phyloP scores from a whole-genome alignment of 225 moss, liverwort and hornwort species.

The Bryoerythrophyllum caledonicum region DNA sequence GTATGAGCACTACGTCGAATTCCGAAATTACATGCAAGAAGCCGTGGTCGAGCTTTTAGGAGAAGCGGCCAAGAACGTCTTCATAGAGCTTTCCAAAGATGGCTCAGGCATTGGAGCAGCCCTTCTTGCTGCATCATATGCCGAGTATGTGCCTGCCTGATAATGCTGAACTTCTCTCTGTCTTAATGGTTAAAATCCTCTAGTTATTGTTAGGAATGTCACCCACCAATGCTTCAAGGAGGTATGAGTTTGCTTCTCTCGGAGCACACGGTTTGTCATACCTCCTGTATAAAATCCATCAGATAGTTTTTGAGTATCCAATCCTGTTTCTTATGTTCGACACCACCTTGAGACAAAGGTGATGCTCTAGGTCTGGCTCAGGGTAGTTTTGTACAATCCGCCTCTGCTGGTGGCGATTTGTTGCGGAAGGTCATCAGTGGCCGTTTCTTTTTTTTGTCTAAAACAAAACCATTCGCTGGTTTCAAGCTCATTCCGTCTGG shows the following conservation, averaged over 20 bases:
- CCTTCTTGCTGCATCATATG: constrained; percentile 77
- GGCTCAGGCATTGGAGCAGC: constrained; percentile 94
- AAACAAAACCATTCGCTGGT: constrained; percentile 21
- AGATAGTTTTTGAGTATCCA: constrained; percentile 16
- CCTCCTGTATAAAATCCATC: constrained; percentile 44
- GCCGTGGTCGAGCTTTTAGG: constrained; percentile 75
- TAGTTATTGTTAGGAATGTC: constrained; percentile 24
- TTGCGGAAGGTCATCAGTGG: constrained; percentile 27
- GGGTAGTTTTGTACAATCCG: constrained; percentile 31
- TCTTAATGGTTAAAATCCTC: constrained; percentile 24
- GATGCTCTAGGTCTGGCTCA: constrained; percentile 29
- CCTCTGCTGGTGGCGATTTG: constrained; percentile 27
- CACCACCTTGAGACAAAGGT: constrained; percentile 22
- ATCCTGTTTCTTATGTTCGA: constrained; percentile 15
- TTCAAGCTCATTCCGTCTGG: constrained; percentile 5
- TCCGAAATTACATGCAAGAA: constrained; percentile 70
- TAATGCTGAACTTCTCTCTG: constrained; percentile 13
- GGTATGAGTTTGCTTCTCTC: constrained; percentile 23
- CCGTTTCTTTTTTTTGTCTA: constrained; percentile 24
- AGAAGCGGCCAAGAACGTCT: constrained; percentile 60
- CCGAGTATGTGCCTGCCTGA: constrained; percentile 44
- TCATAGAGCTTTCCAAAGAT: constrained; percentile 85
- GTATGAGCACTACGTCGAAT: constrained; percentile 81
- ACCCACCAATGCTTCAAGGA: constrained; percentile 25
- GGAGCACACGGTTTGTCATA: constrained; percentile 29